Percentiles rank a stretch among this genome's conserved stretches.
These are phyloP conservation scores for Candida sp. DNA, from an alignment of 1,139 yeast species.

Conservation along the genomic window DNA sequence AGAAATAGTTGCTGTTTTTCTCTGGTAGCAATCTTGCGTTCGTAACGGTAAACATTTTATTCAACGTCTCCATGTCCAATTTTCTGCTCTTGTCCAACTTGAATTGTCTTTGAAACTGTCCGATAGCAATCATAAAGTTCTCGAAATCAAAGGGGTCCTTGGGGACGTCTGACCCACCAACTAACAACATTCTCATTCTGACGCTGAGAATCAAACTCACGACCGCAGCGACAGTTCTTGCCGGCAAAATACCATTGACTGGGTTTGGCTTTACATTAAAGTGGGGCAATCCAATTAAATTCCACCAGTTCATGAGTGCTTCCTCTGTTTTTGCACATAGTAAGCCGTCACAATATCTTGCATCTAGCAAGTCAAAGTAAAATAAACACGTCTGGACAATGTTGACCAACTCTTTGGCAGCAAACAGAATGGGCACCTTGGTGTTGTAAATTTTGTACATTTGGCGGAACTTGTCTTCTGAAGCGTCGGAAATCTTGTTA, in stretches of 20 bases:
- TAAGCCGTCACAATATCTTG: conserved; percentile 80
- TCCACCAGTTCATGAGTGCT: conserved; percentile 87
- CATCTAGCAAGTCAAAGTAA: conserved; percentile 76
- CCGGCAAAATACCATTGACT: conserved; percentile 59
- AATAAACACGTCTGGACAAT: conserved; percentile 76
- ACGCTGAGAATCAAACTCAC: conserved; percentile 73
- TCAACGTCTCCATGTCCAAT: conserved; percentile 67
- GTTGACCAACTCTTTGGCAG: conserved; percentile 76
- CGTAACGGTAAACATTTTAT: conserved; percentile 61
- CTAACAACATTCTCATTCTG: conserved; percentile 62
- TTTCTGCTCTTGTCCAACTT: conserved; percentile 60
- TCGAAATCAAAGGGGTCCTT: conserved; percentile 88
- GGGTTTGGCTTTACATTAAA: conserved; percentile 50
- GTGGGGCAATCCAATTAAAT: conserved; percentile 66
- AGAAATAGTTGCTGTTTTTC: conserved; percentile 18
- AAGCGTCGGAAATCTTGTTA: conserved; percentile 70
- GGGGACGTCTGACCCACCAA: conserved; percentile 80
- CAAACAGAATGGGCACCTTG: conserved; percentile 60
- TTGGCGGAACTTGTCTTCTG: conserved; percentile 82
- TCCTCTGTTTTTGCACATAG: conserved; percentile 77
- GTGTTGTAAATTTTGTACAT: conserved; percentile 60
- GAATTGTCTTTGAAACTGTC: conserved; percentile 65
- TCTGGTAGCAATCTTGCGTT: conserved; percentile 47
- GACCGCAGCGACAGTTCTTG: conserved; percentile 65
- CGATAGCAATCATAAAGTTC: conserved; percentile 60